Evolutionary conservation across 2,329 filamentous ascomycete genomes (phyloP).

Genomic region (Penicillium nordicum): DNA sequence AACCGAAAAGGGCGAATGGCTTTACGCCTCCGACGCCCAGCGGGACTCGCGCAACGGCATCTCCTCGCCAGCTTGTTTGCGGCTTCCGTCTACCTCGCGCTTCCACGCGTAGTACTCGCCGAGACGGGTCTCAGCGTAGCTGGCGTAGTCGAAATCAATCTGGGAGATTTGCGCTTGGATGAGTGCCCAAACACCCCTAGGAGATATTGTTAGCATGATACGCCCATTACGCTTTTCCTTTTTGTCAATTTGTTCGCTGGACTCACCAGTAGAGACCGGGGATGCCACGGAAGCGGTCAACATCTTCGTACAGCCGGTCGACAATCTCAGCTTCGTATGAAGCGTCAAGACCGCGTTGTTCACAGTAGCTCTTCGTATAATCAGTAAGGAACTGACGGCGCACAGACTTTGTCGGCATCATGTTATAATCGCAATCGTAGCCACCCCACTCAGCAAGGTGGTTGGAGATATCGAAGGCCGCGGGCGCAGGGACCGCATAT

Average conservation of each 20-base stretch:
- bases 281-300: conserved; percentile 82
- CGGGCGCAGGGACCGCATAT: conserved; percentile 89
- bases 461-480: conserved; percentile 94
- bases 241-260: neutral
- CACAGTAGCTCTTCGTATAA: conserved; percentile 74
- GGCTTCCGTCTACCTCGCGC: conserved; percentile 64
- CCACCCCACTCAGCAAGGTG: conserved; percentile 99
- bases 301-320: conserved; percentile 69
- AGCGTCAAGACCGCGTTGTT: conserved; percentile 40
- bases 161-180: conserved; percentile 93
- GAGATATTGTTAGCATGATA: neutral
- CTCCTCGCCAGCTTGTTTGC: conserved; percentile 53
- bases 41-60: conserved; percentile 72
- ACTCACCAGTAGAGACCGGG: conserved; percentile 73
- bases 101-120: conserved; percentile 95
- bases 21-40: conserved; percentile 63
- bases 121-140: conserved; percentile 80
- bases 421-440: conserved; percentile 87
- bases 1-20: too few species aligned
- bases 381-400: conserved; percentile 77
- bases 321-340: conserved; percentile 59
- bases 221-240: too few species aligned
- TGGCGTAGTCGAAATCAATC: conserved; percentile 95
- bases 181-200: conserved; percentile 90
- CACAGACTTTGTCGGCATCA: conserved; percentile 73